Evolutionary conservation across 495 filamentous ascomycete genomes (phyloP), one percentile per base, ranked within the genome.

Genomic region (Talaromyces proteolyticus): DNA sequence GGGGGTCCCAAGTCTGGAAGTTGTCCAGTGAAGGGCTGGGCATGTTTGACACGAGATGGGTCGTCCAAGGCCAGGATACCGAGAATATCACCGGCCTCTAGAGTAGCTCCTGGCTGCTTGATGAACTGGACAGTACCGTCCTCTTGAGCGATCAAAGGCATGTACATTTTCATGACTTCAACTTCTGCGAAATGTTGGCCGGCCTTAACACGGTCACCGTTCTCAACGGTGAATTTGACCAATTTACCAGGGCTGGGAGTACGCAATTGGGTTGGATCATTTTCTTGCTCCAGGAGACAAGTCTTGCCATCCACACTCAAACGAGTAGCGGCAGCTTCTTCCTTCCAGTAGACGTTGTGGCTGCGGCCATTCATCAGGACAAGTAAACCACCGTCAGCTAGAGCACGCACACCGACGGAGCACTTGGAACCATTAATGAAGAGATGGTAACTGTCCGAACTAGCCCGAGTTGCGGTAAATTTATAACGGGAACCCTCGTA

Each of bases 141-240:
- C 66, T 99, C 93, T 67, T 92, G 86, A n/a, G 93, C 86, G 49
- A 99, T 77, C 47, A 99, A 78, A 58, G 93, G 93, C 93, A 99
- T 99, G 75, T 95, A 97, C 93, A 99, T 99, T 78, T 99, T 99
- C 93, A 99, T 99, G 66, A 99, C 94, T 67, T 99, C 93, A 47
- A 99, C 93, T 62, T 99, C 93, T 47, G 93, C 93, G 62, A 88
- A 99, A 6, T 92, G 76, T 67, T 99, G 90, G 47, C 91, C 91
- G 54, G 92, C 90, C 63, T 81, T 86, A 60, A 99, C 84, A 64
- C 97, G 93, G 58, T 94, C 87, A 45, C 94, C 94, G 58, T 94
- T 97, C 66, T 97, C 94, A 1, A 99, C 89, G 10, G 87, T 88
- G 73, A 92, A 99, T 74, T 96, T 96, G 70, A 97, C 94, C 37